phyloP scores from a whole-genome alignment of 2,329 filamentous ascomycete species.

The Pleurostoma richardsiae region DNA sequence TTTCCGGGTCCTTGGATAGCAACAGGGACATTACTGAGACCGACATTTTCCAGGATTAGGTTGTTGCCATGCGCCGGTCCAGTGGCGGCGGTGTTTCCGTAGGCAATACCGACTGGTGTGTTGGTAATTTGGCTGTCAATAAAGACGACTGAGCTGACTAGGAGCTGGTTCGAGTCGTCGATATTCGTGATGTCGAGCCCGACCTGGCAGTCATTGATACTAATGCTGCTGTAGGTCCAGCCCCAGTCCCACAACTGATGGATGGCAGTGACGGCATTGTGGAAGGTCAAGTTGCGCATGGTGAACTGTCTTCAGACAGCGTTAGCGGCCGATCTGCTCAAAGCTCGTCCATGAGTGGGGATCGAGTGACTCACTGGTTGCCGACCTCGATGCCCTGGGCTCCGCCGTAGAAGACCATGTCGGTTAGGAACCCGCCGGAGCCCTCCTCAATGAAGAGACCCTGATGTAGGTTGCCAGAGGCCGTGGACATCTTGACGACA shows the following conservation, averaged over 20 bases:
- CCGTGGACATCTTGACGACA: conserved; percentile 42
- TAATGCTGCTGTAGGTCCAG: conserved; percentile 61
- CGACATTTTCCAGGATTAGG: conserved; percentile 50
- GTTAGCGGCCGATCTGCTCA: conserved; percentile 22
- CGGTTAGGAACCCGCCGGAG: conserved; percentile 63
- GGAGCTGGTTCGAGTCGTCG: conserved; percentile 35
- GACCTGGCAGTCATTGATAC: conserved; percentile 53
- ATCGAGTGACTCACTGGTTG: conserved; percentile 51
- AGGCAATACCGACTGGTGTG: conserved; percentile 58
- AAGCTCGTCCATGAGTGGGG: conserved; percentile 13
- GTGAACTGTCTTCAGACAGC: conserved; percentile 62
- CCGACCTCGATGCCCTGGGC: conserved; percentile 48
- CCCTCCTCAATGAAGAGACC: conserved; percentile 59
- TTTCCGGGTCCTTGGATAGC: conserved; percentile 29
- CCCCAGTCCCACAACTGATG: conserved; percentile 64
- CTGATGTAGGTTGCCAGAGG: conserved; percentile 40
- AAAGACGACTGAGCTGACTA: conserved; percentile 67
- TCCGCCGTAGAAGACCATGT: conserved; percentile 66
- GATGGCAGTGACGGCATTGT: conserved; percentile 54
- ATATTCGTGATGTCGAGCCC: conserved; percentile 60
- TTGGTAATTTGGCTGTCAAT: conserved; percentile 64
- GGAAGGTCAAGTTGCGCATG: conserved; percentile 63
- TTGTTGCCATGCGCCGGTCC: conserved; percentile 51
- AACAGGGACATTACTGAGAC: conserved; percentile 27
- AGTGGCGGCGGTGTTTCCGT: conserved; percentile 37